A percentile compares a stretch with the other conserved stretches of the same genome.
Conservation (phyloP, 192 early-diverging fungal species). For the Dissophora ornata region DNA sequence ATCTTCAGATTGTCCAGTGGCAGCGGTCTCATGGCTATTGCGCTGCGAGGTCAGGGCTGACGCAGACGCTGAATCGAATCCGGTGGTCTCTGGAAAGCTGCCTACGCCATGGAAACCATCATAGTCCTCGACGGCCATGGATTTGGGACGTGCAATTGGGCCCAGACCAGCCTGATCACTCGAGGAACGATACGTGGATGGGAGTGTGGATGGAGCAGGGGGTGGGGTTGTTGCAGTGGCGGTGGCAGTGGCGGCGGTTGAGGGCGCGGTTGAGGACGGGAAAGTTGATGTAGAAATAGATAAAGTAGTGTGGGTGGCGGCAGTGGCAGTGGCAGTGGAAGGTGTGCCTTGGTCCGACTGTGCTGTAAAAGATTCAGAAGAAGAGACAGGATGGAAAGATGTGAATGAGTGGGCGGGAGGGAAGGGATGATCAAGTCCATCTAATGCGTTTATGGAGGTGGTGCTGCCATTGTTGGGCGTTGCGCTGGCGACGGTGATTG, state of each 20-base stretch:
- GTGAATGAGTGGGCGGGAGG: not conserved
- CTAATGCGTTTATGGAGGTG: not conserved
- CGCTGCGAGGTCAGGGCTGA: slow-evolving; percentile 12
- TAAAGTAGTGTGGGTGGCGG: not conserved
- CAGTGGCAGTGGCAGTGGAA: not conserved
- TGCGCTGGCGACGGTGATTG: not conserved
- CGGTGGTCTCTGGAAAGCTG: not conserved
- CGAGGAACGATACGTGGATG: not conserved
- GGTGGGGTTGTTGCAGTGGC: not conserved
- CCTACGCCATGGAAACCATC: not conserved
- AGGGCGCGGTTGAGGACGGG: not conserved
- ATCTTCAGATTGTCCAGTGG: slow-evolving; percentile 1
- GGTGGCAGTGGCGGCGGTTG: not conserved
- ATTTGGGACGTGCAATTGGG: not conserved
- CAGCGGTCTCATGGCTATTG: slow-evolving; percentile 11
- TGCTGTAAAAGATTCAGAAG: slow-evolving; percentile 6
- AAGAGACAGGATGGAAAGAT: not conserved
- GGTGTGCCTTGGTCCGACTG: no score
- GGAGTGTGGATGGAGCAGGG: not conserved
- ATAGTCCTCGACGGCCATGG: slow-evolving; percentile 3
- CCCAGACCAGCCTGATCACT: not conserved
- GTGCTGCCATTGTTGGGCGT: not conserved
- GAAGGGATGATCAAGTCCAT: not conserved
- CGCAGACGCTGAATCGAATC: not conserved
- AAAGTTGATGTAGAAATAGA: not conserved